Evolutionary conservation across 2,329 filamentous ascomycete genomes (phyloP).

Genomic region (Ascochyta viciae-villosae): DNA sequence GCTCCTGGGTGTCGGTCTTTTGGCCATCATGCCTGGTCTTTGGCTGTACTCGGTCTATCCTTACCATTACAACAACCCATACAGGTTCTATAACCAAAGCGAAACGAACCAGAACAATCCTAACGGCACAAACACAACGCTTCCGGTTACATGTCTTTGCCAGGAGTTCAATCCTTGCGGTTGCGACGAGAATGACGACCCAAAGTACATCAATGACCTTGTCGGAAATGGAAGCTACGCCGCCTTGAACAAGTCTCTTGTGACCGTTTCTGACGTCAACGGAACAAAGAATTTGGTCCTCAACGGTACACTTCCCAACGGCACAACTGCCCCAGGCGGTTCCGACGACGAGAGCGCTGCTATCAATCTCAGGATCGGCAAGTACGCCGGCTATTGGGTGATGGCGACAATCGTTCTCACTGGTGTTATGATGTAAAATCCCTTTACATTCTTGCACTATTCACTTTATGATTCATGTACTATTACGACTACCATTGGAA

Average conservation of each 20-base stretch:
- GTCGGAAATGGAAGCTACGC: slow-evolving; percentile 64
- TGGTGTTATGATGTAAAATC: slow-evolving; percentile 12
- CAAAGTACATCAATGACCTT: slow-evolving; percentile 66
- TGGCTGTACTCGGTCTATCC: slow-evolving; percentile 71
- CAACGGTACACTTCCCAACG: slow-evolving; percentile 77
- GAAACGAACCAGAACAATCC: slow-evolving; percentile 52
- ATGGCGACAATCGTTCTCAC: slow-evolving; percentile 48
- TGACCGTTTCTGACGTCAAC: slow-evolving; percentile 69
- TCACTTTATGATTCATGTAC: slow-evolving; percentile 1
- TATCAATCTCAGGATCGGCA: slow-evolving; percentile 28
- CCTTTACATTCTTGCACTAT: background rate
- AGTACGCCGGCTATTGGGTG: slow-evolving; percentile 49
- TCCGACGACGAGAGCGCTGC: slow-evolving; percentile 36
- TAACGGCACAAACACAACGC: slow-evolving; percentile 33
- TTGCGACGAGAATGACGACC: slow-evolving; percentile 72
- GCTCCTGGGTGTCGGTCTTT: slow-evolving; percentile 55
- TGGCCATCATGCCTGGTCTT: slow-evolving; percentile 68
- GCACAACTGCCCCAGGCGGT: slow-evolving; percentile 53
- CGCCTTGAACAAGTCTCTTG: slow-evolving; percentile 66
- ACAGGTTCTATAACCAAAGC: slow-evolving; percentile 58
- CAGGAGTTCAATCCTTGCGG: slow-evolving; percentile 64
- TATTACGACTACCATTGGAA: background rate
- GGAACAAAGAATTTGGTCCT: slow-evolving; percentile 70
- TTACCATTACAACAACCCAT: slow-evolving; percentile 66
- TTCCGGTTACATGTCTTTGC: slow-evolving; percentile 69